A percentile compares a stretch with the other conserved stretches of the same genome.
phyloP scores from a whole-genome alignment of 768 basidiomycete genomes.

The Mycena floridula region DNA sequence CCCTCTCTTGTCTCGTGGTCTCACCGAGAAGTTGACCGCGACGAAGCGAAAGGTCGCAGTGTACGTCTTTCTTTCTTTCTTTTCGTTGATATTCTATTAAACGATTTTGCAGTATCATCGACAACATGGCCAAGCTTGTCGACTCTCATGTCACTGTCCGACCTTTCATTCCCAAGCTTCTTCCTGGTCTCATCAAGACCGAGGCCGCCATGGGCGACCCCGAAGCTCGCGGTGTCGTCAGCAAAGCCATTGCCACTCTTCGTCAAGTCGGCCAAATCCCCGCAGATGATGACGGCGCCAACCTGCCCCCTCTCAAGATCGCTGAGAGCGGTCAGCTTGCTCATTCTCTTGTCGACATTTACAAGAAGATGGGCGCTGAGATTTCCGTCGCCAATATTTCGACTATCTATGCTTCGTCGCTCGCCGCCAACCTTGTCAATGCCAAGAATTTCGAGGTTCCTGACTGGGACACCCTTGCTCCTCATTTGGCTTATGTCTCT shows the following conservation, averaged over 20 bases:
- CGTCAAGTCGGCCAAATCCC: conserved; percentile 94
- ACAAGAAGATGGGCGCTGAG: conserved; percentile 76
- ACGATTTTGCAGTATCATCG: conserved; percentile 61
- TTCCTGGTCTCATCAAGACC: conserved; percentile 94
- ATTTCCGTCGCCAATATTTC: conserved; percentile 53
- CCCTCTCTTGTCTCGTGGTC: conserved; percentile 89
- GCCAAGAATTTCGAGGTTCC: conserved; percentile 87
- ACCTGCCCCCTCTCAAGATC: conserved; percentile 80
- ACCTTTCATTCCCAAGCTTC: conserved; percentile 93
- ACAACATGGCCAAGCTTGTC: conserved; percentile 99
- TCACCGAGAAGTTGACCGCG: conserved; percentile 89
- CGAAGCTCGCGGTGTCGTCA: conserved; percentile 91
- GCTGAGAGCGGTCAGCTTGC: conserved; percentile 65
- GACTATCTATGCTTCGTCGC: conserved; percentile 63
- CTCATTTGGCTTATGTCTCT: conserved; percentile 66
- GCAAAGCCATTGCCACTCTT: conserved; percentile 90
- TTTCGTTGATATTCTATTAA: conserved; percentile 12
- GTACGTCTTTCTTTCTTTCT: conserved; percentile 38
- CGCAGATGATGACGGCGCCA: conserved; percentile 75
- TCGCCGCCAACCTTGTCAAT: conserved; percentile 85
- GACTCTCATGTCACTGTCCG: conserved; percentile 93
- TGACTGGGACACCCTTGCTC: conserved; percentile 79
- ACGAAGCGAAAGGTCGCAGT: conserved; percentile 98
- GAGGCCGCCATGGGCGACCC: conserved; percentile 95
- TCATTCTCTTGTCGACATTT: conserved; percentile 62